Conservation (phyloP, 1,139 yeast genomes). For the Zygosaccharomyces sapae region DNA sequence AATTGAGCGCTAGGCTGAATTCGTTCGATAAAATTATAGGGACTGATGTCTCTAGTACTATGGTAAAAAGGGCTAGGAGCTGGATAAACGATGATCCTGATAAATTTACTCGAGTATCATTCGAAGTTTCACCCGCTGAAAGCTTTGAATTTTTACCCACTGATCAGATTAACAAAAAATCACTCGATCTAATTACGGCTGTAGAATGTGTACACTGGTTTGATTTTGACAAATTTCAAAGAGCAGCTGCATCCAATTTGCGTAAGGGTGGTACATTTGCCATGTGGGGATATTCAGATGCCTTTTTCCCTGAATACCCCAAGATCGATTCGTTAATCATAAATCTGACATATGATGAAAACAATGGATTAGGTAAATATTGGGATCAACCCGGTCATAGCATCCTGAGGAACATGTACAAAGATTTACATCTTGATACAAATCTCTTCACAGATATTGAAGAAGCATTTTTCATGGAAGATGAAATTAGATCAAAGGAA, state of each 20-base stretch:
- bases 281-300: constrained; percentile 78
- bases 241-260: constrained; percentile 47
- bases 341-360: constrained; percentile 37
- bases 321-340: constrained; percentile 39
- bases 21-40: constrained; percentile 47
- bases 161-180: constrained; percentile 16
- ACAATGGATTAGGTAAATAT: constrained; percentile 56
- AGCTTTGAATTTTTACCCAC: constrained; percentile 21
- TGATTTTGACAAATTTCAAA: constrained; percentile 50
- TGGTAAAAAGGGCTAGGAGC: constrained; percentile 52
- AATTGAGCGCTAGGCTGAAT: constrained; percentile 44
- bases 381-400: constrained; percentile 70
- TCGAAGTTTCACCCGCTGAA: constrained; percentile 38
- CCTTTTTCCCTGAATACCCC: constrained; percentile 44
- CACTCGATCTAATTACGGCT: constrained; percentile 59
- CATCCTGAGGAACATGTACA: constrained; percentile 45
- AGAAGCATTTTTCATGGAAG: constrained; percentile 41
- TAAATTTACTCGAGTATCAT: constrained; percentile 11
- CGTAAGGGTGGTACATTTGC: constrained; percentile 63
- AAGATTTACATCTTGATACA: constrained; percentile 44
- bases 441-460: constrained; percentile 42
- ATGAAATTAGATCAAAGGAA: constrained; percentile 22
- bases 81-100: not conserved
- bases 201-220: constrained; percentile 86
- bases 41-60: constrained; percentile 59